phyloP scores from a whole-genome alignment of 495 filamentous ascomycete genomes.

The Neurospora sp. region DNA sequence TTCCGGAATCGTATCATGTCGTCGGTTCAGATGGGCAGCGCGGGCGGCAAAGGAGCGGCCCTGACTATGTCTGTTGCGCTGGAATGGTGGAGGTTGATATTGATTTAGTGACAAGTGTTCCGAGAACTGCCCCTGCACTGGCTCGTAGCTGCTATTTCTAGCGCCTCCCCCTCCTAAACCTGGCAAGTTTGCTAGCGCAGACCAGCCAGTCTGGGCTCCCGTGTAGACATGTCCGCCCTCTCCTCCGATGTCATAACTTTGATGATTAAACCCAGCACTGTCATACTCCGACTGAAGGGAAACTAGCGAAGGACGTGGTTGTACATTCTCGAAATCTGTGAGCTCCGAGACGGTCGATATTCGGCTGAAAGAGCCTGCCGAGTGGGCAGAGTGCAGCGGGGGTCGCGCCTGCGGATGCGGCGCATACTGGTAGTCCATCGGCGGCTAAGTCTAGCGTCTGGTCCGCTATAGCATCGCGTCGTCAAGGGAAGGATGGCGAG shows the following conservation, averaged over 20 bases:
- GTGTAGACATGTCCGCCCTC: constrained; percentile 8
- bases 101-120: neutral
- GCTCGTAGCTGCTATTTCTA: constrained; percentile 23
- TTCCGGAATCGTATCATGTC: constrained; percentile 32
- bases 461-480: neutral
- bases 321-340: constrained; percentile 21
- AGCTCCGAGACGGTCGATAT: constrained; percentile 35
- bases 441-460: neutral
- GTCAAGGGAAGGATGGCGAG: neutral
- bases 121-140: constrained; percentile 15
- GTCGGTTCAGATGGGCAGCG: constrained; percentile 4
- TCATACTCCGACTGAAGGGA: constrained; percentile 27
- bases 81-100: neutral
- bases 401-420: constrained; percentile 11
- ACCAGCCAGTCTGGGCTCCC: constrained; percentile 5
- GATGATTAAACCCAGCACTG: constrained; percentile 2
- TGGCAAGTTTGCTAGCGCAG: constrained; percentile 6
- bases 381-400: constrained; percentile 13
- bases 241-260: neutral
- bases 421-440: constrained; percentile 13
- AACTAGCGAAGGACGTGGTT: constrained; percentile 30
- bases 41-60: constrained; percentile 8
- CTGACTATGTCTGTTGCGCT: constrained; percentile 2
- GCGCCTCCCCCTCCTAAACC: neutral
- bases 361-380: constrained; percentile 23